These are phyloP conservation scores for Dictyostelium purpureum DNA, from an alignment of 78 protist genomes.

Conservation along the genomic window DNA sequence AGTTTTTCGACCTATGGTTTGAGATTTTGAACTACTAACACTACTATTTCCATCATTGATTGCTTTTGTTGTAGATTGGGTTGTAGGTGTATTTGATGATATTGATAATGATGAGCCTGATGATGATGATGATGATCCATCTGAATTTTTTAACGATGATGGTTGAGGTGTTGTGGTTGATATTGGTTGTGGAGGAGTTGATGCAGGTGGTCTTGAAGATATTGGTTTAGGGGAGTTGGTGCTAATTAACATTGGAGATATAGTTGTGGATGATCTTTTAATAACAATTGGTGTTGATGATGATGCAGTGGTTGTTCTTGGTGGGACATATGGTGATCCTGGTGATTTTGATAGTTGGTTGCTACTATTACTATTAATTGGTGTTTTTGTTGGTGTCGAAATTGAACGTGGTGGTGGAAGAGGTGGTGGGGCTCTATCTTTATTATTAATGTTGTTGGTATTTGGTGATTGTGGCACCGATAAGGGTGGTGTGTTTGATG, in stretches of 20 bases:
- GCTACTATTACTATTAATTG: too few relatives aligned
- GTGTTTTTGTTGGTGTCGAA: not conserved
- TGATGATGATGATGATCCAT: not conserved
- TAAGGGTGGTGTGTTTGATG: not conserved
- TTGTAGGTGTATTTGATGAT: not conserved
- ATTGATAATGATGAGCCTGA: not conserved
- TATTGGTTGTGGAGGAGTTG: not conserved
- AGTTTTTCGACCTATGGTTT: not conserved
- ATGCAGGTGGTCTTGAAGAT: not conserved
- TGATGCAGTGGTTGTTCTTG: not conserved
- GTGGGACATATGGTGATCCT: conserved; percentile 21
- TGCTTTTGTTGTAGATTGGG: not conserved
- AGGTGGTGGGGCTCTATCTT: conserved; percentile 43
- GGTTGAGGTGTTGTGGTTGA: not conserved
- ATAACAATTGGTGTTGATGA: not conserved
- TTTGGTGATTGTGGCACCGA: not conserved
- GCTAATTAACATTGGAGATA: not conserved
- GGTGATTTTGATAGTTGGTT: conserved; percentile 1
- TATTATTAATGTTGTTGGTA: too few relatives aligned
- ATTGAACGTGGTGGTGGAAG: conserved; percentile 14
- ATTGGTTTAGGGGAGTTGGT: not conserved
- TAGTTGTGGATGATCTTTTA: not conserved
- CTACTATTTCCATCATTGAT: not conserved
- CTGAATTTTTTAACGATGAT: not conserved
- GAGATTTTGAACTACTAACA: not conserved